These are phyloP conservation scores for Chionographis japonica DNA, from an alignment of 106 monocot genomes.

Conservation along the genomic window DNA sequence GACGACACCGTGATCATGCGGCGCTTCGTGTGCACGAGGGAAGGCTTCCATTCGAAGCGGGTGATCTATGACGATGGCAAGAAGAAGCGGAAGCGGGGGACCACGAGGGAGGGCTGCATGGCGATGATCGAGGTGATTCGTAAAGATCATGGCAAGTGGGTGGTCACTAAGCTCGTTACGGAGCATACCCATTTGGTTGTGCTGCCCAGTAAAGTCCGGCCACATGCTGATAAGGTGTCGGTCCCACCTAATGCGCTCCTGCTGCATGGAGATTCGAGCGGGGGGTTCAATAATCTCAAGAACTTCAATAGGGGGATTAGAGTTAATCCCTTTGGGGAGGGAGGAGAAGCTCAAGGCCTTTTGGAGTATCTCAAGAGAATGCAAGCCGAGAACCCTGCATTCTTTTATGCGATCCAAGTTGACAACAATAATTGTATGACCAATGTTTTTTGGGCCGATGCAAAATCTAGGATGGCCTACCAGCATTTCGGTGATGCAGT, in stretches of 20 bases:
- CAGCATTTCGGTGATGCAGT: constrained; percentile 70
- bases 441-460: constrained; percentile 93
- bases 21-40: constrained; percentile 83
- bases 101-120: constrained; percentile 84
- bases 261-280: constrained; percentile 25
- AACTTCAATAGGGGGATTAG: constrained; percentile 61
- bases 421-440: constrained; percentile 90
- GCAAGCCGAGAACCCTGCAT: constrained; percentile 83
- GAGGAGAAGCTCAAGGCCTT: constrained; percentile 67
- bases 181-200: constrained; percentile 77
- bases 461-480: constrained; percentile 72
- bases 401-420: constrained; percentile 92
- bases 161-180: constrained; percentile 72
- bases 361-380: constrained; percentile 69
- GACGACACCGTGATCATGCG: constrained; percentile 92
- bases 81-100: constrained; percentile 75
- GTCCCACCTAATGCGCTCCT: constrained; percentile 6
- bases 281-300: constrained; percentile 44
- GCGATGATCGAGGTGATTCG: constrained; percentile 92
- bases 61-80: constrained; percentile 90
- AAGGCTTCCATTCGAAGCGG: constrained; percentile 82
- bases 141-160: constrained; percentile 79
- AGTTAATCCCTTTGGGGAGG: constrained; percentile 78
- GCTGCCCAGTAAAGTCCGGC: constrained; percentile 31
- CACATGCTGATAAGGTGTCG: constrained; percentile 19